Evolutionary conservation across 352 stramenopile species (phyloP).

Genomic region (Pythium aquatile): DNA sequence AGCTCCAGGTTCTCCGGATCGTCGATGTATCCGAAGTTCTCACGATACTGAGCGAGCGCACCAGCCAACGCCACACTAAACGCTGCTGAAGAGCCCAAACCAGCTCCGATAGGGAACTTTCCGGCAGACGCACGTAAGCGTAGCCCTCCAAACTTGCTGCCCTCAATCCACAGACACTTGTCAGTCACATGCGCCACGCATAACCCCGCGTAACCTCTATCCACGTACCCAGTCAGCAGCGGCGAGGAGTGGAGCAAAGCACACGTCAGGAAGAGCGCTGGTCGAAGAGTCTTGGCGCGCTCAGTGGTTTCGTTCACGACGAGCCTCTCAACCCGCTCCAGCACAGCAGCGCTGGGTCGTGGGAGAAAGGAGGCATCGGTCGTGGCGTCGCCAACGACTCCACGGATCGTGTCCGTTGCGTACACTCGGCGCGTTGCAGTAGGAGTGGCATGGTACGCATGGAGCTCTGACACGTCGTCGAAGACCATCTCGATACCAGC

Average conservation of each 20-base stretch:
- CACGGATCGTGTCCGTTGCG: constrained; percentile 27
- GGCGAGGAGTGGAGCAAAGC: constrained; percentile 48
- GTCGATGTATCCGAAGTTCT: not conserved
- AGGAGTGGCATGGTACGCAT: constrained; percentile 17
- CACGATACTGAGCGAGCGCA: constrained; percentile 40
- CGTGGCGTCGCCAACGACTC: constrained; percentile 32
- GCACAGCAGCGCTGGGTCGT: constrained; percentile 35
- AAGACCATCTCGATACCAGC: constrained; percentile 49
- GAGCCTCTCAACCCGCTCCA: constrained; percentile 47
- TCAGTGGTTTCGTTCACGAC: constrained; percentile 43
- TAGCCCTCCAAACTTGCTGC: constrained; percentile 22
- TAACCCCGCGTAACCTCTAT: not conserved
- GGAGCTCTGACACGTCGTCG: constrained; percentile 44
- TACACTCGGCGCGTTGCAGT: constrained; percentile 40
- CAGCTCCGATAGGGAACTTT: constrained; percentile 80
- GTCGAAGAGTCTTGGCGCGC: constrained; percentile 47
- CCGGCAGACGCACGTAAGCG: constrained; percentile 48
- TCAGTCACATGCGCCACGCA: not conserved
- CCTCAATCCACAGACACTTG: not conserved
- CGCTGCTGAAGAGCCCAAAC: constrained; percentile 90
- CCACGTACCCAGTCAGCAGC: constrained; percentile 28
- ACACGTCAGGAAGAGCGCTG: constrained; percentile 57
- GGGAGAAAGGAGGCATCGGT: constrained; percentile 56
- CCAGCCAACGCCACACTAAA: constrained; percentile 86
- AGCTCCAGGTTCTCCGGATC: constrained; percentile 30